Conservation (phyloP, 495 filamentous ascomycete genomes). For the Hyaloscypha bicolor region DNA sequence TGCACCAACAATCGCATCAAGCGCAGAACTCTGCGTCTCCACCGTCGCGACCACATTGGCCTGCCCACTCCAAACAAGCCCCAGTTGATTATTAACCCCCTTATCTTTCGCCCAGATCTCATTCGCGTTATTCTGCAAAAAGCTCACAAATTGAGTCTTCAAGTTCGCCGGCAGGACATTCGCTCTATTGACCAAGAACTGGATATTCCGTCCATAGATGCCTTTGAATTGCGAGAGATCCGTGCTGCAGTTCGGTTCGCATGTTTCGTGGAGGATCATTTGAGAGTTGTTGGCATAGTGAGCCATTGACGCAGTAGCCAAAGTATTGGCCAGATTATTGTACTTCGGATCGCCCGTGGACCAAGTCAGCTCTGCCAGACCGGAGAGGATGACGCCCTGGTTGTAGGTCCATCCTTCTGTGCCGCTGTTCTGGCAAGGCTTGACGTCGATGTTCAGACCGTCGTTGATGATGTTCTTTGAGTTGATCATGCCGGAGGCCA, state of each 20-base stretch:
- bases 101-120: constrained; percentile 68
- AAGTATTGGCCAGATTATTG: constrained; percentile 57
- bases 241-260: constrained; percentile 62
- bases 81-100: constrained; percentile 48
- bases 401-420: constrained; percentile 72
- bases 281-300: constrained; percentile 49
- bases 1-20: constrained; percentile 72
- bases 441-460: constrained; percentile 51
- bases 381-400: constrained; percentile 76
- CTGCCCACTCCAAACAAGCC: constrained; percentile 61
- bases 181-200: constrained; percentile 52
- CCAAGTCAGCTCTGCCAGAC: constrained; percentile 64
- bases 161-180: constrained; percentile 37
- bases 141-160: constrained; percentile 51
- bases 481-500: constrained; percentile 64
- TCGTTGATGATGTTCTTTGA: constrained; percentile 68
- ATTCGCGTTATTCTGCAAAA: constrained; percentile 65
- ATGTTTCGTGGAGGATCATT: constrained; percentile 65
- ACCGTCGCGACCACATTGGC: constrained; percentile 43
- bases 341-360: constrained; percentile 43
- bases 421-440: constrained; percentile 56
- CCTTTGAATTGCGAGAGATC: constrained; percentile 78
- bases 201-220: constrained; percentile 72
- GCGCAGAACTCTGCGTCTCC: constrained; percentile 65
- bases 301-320: constrained; percentile 65